Percentiles rank a stretch among this genome's conserved stretches.
Evolutionary conservation across 2,329 filamentous ascomycete species (phyloP).

Genomic region (Aureobasidium sp.): DNA sequence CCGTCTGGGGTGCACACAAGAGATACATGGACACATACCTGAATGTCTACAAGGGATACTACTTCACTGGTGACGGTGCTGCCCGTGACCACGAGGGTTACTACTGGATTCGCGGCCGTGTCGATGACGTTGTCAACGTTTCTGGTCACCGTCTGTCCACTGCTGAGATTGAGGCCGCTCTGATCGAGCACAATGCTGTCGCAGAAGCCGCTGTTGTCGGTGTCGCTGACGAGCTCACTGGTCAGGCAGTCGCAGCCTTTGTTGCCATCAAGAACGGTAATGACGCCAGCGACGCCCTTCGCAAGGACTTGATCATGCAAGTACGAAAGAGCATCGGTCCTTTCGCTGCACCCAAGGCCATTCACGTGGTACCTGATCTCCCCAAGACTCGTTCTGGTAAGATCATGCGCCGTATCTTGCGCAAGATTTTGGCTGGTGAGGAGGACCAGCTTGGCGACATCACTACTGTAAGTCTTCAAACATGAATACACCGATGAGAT

Average conservation of each 20-base stretch:
- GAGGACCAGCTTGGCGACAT: slow-evolving; percentile 94
- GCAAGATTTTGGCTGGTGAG: slow-evolving; percentile 95
- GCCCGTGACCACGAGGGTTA: slow-evolving; percentile 96
- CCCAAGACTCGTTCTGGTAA: slow-evolving; percentile 97
- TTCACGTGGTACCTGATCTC: slow-evolving; percentile 85
- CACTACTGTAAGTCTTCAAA: slow-evolving; percentile 62
- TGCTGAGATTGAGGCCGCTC: slow-evolving; percentile 93
- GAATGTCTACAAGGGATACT: slow-evolving; percentile 96
- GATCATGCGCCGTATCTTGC: slow-evolving; percentile 95
- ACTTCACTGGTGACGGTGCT: slow-evolving; percentile 91
- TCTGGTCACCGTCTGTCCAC: slow-evolving; percentile 93
- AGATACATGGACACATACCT: slow-evolving; percentile 98
- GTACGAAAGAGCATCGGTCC: slow-evolving; percentile 96
- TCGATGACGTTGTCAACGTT: slow-evolving; percentile 98
- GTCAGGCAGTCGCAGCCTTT: slow-evolving; percentile 95
- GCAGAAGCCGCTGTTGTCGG: slow-evolving; percentile 95
- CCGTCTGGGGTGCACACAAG: slow-evolving; percentile 96
- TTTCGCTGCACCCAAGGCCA: slow-evolving; percentile 90
- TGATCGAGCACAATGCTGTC: slow-evolving; percentile 83
- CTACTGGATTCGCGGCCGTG: slow-evolving; percentile 98
- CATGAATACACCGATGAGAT: not conserved
- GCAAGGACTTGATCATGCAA: slow-evolving; percentile 90
- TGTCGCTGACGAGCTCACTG: slow-evolving; percentile 85
- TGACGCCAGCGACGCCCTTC: slow-evolving; percentile 68
- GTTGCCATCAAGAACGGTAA: slow-evolving; percentile 83